A percentile compares a stretch with the other conserved stretches of the same genome.
These are phyloP conservation scores for Tolypocladium paradoxum DNA, from an alignment of 2,329 filamentous ascomycete genomes.

Conservation along the genomic window DNA sequence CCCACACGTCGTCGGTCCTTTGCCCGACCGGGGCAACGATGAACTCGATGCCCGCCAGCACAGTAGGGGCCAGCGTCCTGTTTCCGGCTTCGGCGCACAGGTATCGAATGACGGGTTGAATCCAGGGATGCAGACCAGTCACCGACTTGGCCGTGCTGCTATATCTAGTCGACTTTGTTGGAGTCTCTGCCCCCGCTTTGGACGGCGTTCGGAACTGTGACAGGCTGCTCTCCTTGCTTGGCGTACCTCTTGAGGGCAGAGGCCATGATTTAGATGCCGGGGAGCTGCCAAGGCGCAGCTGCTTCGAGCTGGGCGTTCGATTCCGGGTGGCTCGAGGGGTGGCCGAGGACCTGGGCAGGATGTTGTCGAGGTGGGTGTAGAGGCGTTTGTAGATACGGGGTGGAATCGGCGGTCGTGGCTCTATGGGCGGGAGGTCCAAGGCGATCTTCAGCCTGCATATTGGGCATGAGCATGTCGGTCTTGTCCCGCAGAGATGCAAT, in stretches of 20 bases:
- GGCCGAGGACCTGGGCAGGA: conserved; percentile 39
- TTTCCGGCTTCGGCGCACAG: conserved; percentile 51
- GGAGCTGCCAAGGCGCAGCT: conserved; percentile 14
- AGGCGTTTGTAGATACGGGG: conserved; percentile 77
- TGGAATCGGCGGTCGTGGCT: conserved; percentile 65
- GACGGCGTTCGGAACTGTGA: conserved; percentile 29
- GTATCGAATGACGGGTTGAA: conserved; percentile 55
- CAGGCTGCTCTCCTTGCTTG: conserved; percentile 34
- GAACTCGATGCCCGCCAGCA: conserved; percentile 62
- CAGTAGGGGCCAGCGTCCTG: conserved; percentile 54
- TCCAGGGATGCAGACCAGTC: conserved; percentile 48
- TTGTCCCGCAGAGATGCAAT: neutral
- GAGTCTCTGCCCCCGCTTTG: conserved; percentile 20
- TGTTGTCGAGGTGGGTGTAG: conserved; percentile 67
- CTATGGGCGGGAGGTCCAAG: conserved; percentile 67
- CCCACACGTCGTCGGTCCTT: conserved; percentile 36
- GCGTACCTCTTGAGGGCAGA: conserved; percentile 30
- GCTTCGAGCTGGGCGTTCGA: conserved; percentile 23
- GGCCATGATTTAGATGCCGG: conserved; percentile 17
- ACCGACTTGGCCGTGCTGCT: conserved; percentile 15
- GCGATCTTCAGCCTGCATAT: conserved; percentile 57
- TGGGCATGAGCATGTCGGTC: neutral
- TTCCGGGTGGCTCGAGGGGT: conserved; percentile 18
- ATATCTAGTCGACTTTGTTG: conserved; percentile 30
- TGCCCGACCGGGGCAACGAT: conserved; percentile 33